Percentiles rank a stretch among this genome's conserved stretches.
Conservation (phyloP, 225 moss, liverwort and hornwort genomes). For the Pseudoscleropodium purum region DNA sequence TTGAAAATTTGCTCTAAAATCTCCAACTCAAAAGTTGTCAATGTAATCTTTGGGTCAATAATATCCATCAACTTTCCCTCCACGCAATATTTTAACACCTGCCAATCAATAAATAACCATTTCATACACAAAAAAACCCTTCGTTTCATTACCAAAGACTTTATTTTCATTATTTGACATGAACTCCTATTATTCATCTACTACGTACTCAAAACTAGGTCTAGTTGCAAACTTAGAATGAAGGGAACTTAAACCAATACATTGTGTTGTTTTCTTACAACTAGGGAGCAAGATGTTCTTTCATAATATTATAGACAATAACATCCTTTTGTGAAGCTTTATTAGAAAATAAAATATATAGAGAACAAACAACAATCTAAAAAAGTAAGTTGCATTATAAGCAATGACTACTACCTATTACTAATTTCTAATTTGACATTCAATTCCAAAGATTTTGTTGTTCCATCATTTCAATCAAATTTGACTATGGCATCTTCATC, state of each 20-base stretch:
- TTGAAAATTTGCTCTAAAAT: not conserved
- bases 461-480: not conserved
- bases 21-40: not conserved
- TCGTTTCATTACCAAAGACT: not conserved
- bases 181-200: not conserved
- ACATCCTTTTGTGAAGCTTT: too few relatives aligned
- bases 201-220: fast-evolving
- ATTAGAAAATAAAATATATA: too few relatives aligned
- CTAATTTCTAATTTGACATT: not conserved
- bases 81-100: not conserved
- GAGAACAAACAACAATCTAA: too few relatives aligned
- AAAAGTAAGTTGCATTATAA: not conserved
- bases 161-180: not conserved
- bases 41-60: not conserved
- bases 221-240: not conserved
- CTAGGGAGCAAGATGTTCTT: not conserved
- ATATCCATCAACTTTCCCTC: not conserved
- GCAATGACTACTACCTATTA: not conserved
- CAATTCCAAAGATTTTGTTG: not conserved
- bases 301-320: too few relatives aligned
- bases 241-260: not conserved
- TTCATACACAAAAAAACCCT: not conserved
- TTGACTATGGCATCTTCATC: not conserved
- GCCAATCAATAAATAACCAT: not conserved
- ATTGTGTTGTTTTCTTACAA: not conserved